phyloP scores from a whole-genome alignment of 352 stramenopile genomes.

The Globisporangium alternatum region DNA sequence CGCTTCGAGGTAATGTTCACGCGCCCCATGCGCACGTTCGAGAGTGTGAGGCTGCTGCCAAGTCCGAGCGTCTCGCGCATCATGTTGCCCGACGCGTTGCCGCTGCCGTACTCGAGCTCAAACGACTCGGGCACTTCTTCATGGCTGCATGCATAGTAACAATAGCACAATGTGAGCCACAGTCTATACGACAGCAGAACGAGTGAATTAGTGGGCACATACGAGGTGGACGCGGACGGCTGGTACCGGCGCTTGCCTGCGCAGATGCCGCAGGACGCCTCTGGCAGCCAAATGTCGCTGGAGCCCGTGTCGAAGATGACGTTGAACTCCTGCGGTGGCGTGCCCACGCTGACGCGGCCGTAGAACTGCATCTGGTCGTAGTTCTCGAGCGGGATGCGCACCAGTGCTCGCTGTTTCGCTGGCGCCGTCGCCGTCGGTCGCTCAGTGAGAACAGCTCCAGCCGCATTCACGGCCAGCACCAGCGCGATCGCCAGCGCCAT shows the following conservation, averaged over 20 bases:
- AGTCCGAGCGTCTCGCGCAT: constrained; percentile 50
- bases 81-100: constrained; percentile 42
- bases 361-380: constrained; percentile 79
- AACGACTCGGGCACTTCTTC: constrained; percentile 31
- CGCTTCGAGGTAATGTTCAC: constrained; percentile 42
- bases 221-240: constrained; percentile 32
- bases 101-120: constrained; percentile 65
- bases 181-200: not conserved
- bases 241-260: constrained; percentile 40
- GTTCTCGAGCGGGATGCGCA: constrained; percentile 72
- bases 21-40: constrained; percentile 39
- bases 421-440: not conserved
- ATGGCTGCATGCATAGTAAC: constrained; percentile 15
- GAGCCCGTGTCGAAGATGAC: constrained; percentile 83
- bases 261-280: constrained; percentile 37
- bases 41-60: constrained; percentile 32
- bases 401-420: constrained; percentile 10
- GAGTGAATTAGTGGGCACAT: constrained; percentile 1
- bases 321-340: constrained; percentile 57
- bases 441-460: not conserved
- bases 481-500: not conserved
- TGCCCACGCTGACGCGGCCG: constrained; percentile 52
- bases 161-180: not conserved
- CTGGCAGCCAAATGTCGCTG: constrained; percentile 64
- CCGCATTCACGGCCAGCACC: not conserved